Evolutionary conservation across 768 basidiomycete genomes (phyloP).

Genomic region (Leccinum boreale): DNA sequence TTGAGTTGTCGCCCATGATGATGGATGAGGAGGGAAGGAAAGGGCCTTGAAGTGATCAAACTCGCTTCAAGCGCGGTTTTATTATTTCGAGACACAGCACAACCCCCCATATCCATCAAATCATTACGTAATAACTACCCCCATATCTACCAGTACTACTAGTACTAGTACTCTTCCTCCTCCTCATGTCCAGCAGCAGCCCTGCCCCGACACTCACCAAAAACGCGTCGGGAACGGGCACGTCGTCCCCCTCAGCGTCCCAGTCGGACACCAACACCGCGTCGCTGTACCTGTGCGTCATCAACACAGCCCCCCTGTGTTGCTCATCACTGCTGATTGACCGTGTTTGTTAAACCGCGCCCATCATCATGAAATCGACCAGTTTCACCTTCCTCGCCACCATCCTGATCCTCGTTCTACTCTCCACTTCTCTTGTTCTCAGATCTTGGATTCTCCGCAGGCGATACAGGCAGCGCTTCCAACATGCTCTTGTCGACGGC

Average conservation of each 20-base stretch:
- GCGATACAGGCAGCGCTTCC: slow-evolving; percentile 51
- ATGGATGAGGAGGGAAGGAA: neutral
- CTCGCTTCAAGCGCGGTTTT: neutral
- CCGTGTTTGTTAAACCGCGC: neutral
- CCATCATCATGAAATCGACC: slow-evolving; percentile 17
- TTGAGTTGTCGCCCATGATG: slow-evolving; percentile 19
- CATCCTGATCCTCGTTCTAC: slow-evolving; percentile 60
- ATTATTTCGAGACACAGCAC: slow-evolving; percentile 19
- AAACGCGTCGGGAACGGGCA: neutral
- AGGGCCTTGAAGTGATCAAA: too few relatives aligned
- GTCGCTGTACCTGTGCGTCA: slow-evolving; percentile 27
- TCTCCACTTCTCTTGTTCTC: slow-evolving; percentile 61
- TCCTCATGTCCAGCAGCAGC: slow-evolving; percentile 13
- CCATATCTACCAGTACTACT: too few relatives aligned
- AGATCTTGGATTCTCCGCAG: slow-evolving; percentile 61
- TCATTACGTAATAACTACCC: slow-evolving; percentile 15
- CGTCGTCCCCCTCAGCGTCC: slow-evolving; percentile 1
- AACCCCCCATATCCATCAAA: slow-evolving; percentile 17
- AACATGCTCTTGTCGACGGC: slow-evolving; percentile 52
- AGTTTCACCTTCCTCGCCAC: slow-evolving; percentile 75
- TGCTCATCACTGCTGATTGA: slow-evolving; percentile 9
- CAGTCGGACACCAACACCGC: slow-evolving; percentile 15
- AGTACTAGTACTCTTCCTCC: neutral
- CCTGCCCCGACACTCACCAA: neutral
- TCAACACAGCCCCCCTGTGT: neutral